Conservation (phyloP, 306 rosid species). For the Malus fusca region DNA sequence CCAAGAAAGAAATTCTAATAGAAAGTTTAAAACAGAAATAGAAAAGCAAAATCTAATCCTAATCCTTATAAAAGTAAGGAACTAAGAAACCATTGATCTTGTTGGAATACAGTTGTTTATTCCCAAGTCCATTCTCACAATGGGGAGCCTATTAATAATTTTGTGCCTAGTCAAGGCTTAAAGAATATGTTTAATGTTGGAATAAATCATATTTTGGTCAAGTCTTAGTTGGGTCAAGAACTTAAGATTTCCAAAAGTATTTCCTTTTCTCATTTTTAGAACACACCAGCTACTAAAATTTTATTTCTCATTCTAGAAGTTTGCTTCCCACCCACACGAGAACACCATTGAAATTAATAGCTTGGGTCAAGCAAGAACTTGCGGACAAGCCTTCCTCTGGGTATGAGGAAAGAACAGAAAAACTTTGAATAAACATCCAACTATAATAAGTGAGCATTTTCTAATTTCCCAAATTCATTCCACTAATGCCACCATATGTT, state of each 20-base stretch:
- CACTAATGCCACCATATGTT: neutral
- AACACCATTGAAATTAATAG: neutral
- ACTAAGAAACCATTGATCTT: no score
- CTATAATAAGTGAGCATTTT: neutral
- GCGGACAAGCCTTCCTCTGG: neutral
- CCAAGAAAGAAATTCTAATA: no score
- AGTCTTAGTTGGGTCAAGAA: no score
- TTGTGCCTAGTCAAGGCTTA: neutral
- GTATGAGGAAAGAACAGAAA: neutral
- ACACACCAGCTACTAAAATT: no score
- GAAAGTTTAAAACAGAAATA: no score
- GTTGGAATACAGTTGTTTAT: no score
- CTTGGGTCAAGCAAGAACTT: neutral
- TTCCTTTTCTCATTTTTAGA: no score
- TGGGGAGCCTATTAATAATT: neutral
- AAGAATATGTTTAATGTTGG: neutral
- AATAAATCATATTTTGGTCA: neutral
- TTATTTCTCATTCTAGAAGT: no score
- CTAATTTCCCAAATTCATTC: neutral
- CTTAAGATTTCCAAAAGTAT: no score
- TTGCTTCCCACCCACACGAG: no score
- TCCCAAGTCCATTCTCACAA: neutral
- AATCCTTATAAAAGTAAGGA: no score
- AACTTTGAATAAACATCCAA: neutral
- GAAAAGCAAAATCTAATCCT: no score